phyloP scores from a whole-genome alignment of 2,329 filamentous ascomycete genomes.

The Nothomitra cinnamomea region DNA sequence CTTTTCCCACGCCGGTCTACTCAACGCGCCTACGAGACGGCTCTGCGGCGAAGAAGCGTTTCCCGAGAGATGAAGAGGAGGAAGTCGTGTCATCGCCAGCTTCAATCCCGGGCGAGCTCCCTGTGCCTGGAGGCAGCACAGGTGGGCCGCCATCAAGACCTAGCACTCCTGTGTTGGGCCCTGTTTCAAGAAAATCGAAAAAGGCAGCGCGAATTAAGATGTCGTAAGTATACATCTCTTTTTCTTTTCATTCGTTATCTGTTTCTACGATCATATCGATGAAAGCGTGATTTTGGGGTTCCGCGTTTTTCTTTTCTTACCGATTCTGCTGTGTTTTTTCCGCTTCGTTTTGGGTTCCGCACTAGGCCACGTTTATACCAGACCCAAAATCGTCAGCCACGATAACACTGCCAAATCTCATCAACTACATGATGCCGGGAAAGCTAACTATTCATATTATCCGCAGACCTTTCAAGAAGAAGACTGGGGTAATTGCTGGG shows the following conservation, averaged over 20 bases:
- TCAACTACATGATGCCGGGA: background rate
- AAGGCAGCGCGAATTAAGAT: conserved; percentile 48
- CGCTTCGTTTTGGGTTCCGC: background rate
- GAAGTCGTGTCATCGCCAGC: conserved; percentile 15
- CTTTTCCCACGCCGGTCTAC: conserved; percentile 7
- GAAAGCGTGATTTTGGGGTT: background rate
- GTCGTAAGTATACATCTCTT: conserved; percentile 38
- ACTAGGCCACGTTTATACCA: background rate
- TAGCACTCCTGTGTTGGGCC: conserved; percentile 37
- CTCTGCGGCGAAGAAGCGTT: conserved; percentile 10
- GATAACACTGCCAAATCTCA: background rate
- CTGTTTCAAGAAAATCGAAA: conserved; percentile 41
- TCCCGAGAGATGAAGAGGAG: conserved; percentile 14
- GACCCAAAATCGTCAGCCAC: background rate
- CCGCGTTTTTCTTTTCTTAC: background rate
- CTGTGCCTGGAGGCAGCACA: conserved; percentile 21
- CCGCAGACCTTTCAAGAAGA: conserved; percentile 60
- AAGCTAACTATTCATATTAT: background rate
- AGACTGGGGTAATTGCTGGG: conserved; percentile 49
- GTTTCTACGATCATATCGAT: background rate
- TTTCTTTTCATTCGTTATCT: conserved; percentile 4
- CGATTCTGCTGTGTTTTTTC: background rate
- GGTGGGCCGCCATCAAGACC: conserved; percentile 36
- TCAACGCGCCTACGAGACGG: conserved; percentile 13
- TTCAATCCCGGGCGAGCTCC: conserved; percentile 14